Conservation (phyloP, 768 basidiomycete genomes). For the Collybia nuda region DNA sequence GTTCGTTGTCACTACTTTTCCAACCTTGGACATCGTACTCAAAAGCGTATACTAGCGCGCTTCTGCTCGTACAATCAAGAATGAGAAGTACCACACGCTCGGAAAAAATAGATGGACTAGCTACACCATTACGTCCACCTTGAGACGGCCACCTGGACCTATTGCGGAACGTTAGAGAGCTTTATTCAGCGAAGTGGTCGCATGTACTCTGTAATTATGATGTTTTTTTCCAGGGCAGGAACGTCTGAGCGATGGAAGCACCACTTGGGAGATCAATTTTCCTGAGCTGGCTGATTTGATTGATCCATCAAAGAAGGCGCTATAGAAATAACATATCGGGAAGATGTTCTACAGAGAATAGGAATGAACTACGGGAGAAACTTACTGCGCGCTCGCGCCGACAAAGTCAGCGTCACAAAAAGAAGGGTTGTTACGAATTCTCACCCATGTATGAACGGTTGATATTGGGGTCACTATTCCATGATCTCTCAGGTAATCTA, state of each 20-base stretch:
- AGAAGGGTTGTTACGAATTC: too few species aligned
- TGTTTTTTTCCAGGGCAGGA: conserved; percentile 14
- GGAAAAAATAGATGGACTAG: conserved; percentile 1
- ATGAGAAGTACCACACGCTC: conserved; percentile 8
- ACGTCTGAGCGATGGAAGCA: conserved; percentile 9
- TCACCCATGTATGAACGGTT: too few species aligned
- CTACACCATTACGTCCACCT: conserved; percentile 1
- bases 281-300: conserved; percentile 8
- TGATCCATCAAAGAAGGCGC: conserved; percentile 14
- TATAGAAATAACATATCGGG: background rate
- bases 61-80: conserved; percentile 14
- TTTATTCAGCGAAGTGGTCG: background rate
- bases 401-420: too few species aligned
- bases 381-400: too few species aligned
- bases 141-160: conserved; percentile 18
- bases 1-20: conserved; percentile 8
- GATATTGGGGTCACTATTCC: too few species aligned
- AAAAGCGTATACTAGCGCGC: conserved; percentile 13
- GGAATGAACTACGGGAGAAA: too few species aligned
- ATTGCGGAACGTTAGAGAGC: background rate
- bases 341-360: too few species aligned
- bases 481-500: too few species aligned
- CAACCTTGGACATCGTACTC: background rate
- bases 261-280: conserved; percentile 8
- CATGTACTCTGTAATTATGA: conserved; percentile 14